phyloP scores from a whole-genome alignment of 371 early-diverging fungal species.

The Saksenaea vasiformis region DNA sequence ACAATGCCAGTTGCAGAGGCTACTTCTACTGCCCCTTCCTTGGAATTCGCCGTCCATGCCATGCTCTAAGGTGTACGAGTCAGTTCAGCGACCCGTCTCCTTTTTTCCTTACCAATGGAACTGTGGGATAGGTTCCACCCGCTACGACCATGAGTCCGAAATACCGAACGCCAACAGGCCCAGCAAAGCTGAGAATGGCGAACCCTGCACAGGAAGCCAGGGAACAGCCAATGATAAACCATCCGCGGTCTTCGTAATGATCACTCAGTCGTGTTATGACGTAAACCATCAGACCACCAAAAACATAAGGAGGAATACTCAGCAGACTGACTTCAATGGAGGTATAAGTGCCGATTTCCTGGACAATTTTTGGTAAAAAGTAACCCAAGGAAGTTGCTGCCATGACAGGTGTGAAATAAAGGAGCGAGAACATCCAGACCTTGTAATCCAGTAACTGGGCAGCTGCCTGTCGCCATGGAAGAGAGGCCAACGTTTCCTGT shows the following conservation, averaged over 20 bases:
- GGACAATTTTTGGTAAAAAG: constrained; percentile 50
- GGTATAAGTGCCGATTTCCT: constrained; percentile 41
- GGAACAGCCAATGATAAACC: constrained; percentile 48
- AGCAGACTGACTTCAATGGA: constrained; percentile 52
- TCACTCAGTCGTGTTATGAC: constrained; percentile 41
- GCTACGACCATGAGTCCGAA: constrained; percentile 52
- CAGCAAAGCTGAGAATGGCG: constrained; percentile 41
- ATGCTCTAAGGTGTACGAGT: constrained; percentile 29
- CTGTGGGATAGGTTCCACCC: constrained; percentile 52
- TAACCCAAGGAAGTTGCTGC: constrained; percentile 53
- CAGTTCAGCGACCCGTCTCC: too few species aligned
- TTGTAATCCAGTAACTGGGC: constrained; percentile 39
- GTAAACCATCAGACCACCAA: constrained; percentile 47
- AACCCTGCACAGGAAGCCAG: constrained; percentile 39
- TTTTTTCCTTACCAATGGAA: constrained; percentile 41
- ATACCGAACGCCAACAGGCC: constrained; percentile 39
- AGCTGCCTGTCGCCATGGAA: constrained; percentile 20
- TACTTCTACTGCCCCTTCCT: constrained; percentile 39
- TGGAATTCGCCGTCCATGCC: constrained; percentile 56
- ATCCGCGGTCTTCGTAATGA: constrained; percentile 32
- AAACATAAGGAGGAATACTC: constrained; percentile 51
- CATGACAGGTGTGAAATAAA: constrained; percentile 56
- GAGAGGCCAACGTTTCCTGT: constrained; percentile 7
- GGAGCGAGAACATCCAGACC: constrained; percentile 43
- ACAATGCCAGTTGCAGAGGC: constrained; percentile 54